Base-by-base conservation (phyloP, 345 rosid genomes). In the Rhodamnia rubescens region DNA sequence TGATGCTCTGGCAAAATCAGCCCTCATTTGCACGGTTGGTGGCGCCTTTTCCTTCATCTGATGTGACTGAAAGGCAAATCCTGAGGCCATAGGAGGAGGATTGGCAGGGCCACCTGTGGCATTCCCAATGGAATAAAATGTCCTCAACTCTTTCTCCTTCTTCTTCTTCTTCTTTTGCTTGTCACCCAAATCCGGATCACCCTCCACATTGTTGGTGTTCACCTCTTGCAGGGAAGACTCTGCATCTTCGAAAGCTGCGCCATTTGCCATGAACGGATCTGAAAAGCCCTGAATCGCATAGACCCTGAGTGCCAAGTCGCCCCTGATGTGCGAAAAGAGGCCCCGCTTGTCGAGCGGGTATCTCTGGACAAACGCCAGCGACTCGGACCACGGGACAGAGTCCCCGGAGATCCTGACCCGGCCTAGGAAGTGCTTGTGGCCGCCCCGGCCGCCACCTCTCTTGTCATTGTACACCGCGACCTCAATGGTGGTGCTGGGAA, bases 311-410 rank as follows among this genome's bases (percentile, higher is more conserved):
- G 94, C 94, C 27, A 95, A 90, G 53, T 95, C 98, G 6, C 99
- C 99, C 86, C 88, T 94, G 85, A 94, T 88, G 54, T 93, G 92
- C 6, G 98, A 95, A 85, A 97, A 95, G 80, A 94, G 83, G 83
- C 98, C 95, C 8, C 94, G 90, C 88, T 95, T 97, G 53, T 97
- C 99, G 2, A 95, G 94, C 0, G 99, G 99, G 88, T 93, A 97
- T 8, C 96, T 87, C 89, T 93, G 97, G 51, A 92, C 91, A 21
- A 10, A 51, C 26, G 98, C 92, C 16, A 91, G 96, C 21, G 95
- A 90, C 81, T 92, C 98, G 2, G 95, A 88, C 10, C 88, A 86
- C 50, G 95, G 93, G 52, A 95, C 93, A 26, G 90, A 92, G 29
- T 36, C 89, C 24, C 98, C 97, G 8, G 96, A 94, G 85, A 97